Evolutionary conservation across 1,139 yeast genomes (phyloP), one percentile per base, ranked within the genome.

Genomic region (Nakaseomyces nivariensis): DNA sequence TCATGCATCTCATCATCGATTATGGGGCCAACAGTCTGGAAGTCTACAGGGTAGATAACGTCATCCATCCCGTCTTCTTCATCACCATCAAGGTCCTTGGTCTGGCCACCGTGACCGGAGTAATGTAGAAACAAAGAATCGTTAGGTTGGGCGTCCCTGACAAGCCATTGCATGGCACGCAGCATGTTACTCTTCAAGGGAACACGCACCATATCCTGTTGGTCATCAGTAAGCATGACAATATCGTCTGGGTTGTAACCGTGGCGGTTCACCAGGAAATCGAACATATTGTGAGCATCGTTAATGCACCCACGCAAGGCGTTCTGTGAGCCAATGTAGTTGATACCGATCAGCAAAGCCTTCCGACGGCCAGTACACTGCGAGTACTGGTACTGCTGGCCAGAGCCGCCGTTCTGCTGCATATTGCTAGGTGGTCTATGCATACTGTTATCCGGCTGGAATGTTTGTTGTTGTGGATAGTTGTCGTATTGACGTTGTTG

Each of bases 31-130:
- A 74, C 75, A 17, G 66, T 71, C 66, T 88, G 78, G 67, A 84
- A 89, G 69, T 90, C 97, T 37, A 90, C 79, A 1, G 97, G 97
- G 61, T 89, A 90, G 52, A 90, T 85, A 43, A 86, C 88, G 64
- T 89, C 96, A 66, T 90, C 97, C 59, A 68, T 77, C 0, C 97
- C 97, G 62, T 83, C 89, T 27, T 82, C 94, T 67, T 90, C 97
- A 64, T 90, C 97, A 25, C 96, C 96, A 61, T 86, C 86, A 48
- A 72, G 64, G 67, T 90, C 97, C 52, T 74, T 71, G 8, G 86
- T 81, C 59, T 82, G 83, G 7, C 97, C 96, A 34, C 97, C 97
- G 65, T 90, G 97, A 7, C 97, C 96, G 0, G 96, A 85, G 66
- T 85, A 89, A 66, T 89, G 96, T 75, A 89, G 82, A 57, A 89